These are phyloP conservation scores for Tetraselmis chui DNA, from an alignment of 139 green algal species.

Conservation along the genomic window DNA sequence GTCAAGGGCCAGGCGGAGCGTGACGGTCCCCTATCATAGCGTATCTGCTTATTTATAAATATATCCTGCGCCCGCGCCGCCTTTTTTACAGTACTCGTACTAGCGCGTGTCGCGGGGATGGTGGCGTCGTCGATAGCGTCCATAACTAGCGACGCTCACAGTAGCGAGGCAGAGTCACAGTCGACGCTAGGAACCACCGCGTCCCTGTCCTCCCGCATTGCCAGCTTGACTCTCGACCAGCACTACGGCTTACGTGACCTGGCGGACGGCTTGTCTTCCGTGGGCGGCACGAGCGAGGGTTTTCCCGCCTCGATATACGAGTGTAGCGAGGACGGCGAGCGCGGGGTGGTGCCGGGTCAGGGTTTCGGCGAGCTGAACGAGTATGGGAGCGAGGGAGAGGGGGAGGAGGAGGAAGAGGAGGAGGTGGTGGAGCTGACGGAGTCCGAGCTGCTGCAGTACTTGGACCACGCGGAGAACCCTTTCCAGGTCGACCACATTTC, in stretches of 20 bases:
- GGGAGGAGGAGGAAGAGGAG: conserved; percentile 11
- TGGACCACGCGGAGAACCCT: conserved; percentile 31
- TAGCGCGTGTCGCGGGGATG: too few species aligned
- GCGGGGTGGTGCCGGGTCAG: neutral
- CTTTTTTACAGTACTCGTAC: too few species aligned
- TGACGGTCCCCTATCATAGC: too few species aligned
- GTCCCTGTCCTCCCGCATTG: conserved; percentile 26
- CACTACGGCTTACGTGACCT: neutral
- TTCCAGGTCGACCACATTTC: too few species aligned
- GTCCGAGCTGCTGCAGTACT: conserved; percentile 19
- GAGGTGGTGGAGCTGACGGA: conserved; percentile 17
- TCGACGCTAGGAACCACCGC: conserved; percentile 31
- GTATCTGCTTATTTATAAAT: too few species aligned
- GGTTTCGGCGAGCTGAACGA: neutral
- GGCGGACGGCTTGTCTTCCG: neutral
- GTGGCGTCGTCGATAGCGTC: neutral
- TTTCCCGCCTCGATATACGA: neutral
- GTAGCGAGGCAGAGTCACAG: neutral
- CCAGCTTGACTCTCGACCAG: conserved; percentile 17
- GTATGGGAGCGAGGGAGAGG: conserved; percentile 30
- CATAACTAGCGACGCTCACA: neutral
- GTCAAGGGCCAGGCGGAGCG: too few species aligned
- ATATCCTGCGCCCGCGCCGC: too few species aligned
- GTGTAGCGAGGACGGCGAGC: neutral
- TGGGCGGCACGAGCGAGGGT: neutral